A percentile compares a stretch with the other conserved stretches of the same genome.
These are phyloP conservation scores for Geoglossum glabrum DNA, from an alignment of 495 filamentous ascomycete genomes.

Conservation along the genomic window DNA sequence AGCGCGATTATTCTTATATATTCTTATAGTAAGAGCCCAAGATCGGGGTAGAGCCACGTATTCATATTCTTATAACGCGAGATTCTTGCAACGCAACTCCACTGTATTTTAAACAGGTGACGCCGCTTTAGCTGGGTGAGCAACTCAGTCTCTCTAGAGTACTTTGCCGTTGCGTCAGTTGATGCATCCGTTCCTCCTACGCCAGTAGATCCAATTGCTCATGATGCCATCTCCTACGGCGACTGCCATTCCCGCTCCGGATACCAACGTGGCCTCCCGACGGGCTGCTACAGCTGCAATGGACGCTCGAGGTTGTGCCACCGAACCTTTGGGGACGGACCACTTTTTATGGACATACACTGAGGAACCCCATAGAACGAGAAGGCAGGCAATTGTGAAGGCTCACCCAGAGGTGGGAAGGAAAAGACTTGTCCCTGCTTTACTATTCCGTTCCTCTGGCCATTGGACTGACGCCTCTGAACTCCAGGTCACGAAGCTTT, in stretches of 20 bases:
- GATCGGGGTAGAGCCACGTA: too few relatives aligned
- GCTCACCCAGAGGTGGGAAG: slow-evolving; percentile 75
- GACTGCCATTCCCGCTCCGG: neutral
- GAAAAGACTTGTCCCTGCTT: neutral
- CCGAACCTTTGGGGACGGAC: neutral
- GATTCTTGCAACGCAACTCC: too few relatives aligned
- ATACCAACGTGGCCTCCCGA: neutral
- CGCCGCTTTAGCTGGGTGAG: too few relatives aligned
- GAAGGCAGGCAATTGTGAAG: slow-evolving; percentile 88
- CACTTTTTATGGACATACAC: slow-evolving; percentile 88
- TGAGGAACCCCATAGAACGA: slow-evolving; percentile 87
- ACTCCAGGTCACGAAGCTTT: slow-evolving; percentile 79
- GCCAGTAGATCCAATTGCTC: neutral
- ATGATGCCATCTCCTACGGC: neutral
- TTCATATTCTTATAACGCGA: too few relatives aligned
- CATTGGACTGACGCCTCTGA: neutral
- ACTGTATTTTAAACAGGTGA: too few relatives aligned
- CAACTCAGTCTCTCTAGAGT: neutral
- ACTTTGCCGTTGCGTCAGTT: neutral
- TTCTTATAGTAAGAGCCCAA: too few relatives aligned
- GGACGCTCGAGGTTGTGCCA: neutral
- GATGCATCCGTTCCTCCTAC: neutral
- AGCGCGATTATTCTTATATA: too few relatives aligned
- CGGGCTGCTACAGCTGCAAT: neutral
- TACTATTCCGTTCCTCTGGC: neutral